Evolutionary conservation across 2,329 filamentous ascomycete genomes (phyloP), one percentile per base, ranked within the genome.

Genomic region (Fusarium tanahbumbuense): DNA sequence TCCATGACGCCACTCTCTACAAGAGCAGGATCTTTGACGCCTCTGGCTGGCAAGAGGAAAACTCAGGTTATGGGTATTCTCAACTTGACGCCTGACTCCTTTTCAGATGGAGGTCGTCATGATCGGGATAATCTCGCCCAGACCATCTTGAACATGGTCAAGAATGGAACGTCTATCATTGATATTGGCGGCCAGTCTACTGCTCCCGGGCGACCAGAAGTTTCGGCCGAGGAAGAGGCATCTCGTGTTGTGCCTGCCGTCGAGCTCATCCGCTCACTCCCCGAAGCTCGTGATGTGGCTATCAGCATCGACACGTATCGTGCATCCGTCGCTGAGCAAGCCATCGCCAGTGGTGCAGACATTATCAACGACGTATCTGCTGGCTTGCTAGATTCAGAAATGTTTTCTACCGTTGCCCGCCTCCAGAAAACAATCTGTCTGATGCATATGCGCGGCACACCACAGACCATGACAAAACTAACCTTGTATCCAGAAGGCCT

Each of bases 181-280:
- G 96, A 99, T 78, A 85, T 99, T 41, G 96, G 96, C 58, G 96
- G 96, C 18, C 94, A 98, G 82, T 98, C 94, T 34, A 97, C 94
- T 18, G 91, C 94, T 1, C 96, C 96, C 0, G 88, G 89, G 23
- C 89, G 92, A 1, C 82, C 84, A 2, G 88, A 93, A 71, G 86
- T 97, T 56, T 85, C 89, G 15, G 85, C 87, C 8, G 85, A 89
- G 10, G 92, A 97, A 80, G 96, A 99, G 79, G 83, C 92, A 16
- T 79, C 86, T 12, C 92, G 96, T 13, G 88, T 98, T 12, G 80
- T 97, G 8, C 94, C 95, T 0, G 90, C 89, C n/a, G 89, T 99
- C 66, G 78, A 87, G 68, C 84, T 91, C 54, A 91, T 97, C 76
- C 91, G 92, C 65, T 85, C 85, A 4, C 81, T 92, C 23, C 88